These are phyloP conservation scores for Austroboletus olivaceoglutinosus DNA, from an alignment of 1,284 basidiomycete species.

Conservation along the genomic window DNA sequence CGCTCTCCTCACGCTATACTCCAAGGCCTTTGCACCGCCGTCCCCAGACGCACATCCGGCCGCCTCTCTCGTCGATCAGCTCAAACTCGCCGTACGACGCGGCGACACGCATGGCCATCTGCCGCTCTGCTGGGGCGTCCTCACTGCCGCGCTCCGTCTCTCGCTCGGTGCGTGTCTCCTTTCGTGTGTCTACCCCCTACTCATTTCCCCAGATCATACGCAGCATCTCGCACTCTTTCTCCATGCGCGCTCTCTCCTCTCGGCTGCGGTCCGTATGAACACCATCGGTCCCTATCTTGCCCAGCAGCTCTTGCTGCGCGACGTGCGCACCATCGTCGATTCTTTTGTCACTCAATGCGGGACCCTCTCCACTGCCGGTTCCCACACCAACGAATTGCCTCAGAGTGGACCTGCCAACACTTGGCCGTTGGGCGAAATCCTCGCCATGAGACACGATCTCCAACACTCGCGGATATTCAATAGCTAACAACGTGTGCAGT, in stretches of 20 bases:
- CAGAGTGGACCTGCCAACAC: conserved; percentile 74
- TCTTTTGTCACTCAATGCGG: conserved; percentile 46
- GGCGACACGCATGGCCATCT: conserved; percentile 79
- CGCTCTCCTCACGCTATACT: conserved; percentile 87
- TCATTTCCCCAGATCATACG: conserved; percentile 53
- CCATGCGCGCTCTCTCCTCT: conserved; percentile 85
- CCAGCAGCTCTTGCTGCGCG: conserved; percentile 82
- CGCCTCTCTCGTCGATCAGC: conserved; percentile 52
- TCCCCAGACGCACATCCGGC: conserved; percentile 1
- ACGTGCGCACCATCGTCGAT: conserved; percentile 64
- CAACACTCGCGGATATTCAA: conserved; percentile 98
- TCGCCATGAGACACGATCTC: conserved; percentile 87
- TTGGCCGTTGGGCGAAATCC: conserved; percentile 96
- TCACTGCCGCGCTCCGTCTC: conserved; percentile 77
- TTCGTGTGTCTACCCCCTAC: background rate
- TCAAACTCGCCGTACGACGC: conserved; percentile 65
- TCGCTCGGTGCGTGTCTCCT: conserved; percentile 56
- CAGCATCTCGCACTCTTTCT: conserved; percentile 90
- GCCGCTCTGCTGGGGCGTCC: conserved; percentile 85
- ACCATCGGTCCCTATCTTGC: conserved; percentile 90
- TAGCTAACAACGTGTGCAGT: conserved; percentile 45
- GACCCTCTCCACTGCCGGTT: conserved; percentile 39
- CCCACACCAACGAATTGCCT: conserved; percentile 35
- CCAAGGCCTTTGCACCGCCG: conserved; percentile 73
- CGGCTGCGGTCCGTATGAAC: conserved; percentile 90